Base-by-base conservation (phyloP, 2,329 filamentous ascomycete genomes). In the Sphaceloma murrayae region DNA sequence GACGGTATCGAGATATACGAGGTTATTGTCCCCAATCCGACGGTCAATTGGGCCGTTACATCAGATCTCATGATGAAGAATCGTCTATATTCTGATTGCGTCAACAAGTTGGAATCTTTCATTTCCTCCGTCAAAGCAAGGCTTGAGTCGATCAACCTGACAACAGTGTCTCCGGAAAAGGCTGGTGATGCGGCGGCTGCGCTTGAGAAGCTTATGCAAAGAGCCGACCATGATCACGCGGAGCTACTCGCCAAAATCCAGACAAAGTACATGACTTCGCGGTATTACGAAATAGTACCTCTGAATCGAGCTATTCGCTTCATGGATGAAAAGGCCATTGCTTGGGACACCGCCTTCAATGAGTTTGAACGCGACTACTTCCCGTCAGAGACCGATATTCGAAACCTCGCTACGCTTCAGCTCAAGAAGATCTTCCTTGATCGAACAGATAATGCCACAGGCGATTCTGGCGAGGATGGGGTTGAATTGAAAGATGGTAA, bases 41-140 rank as follows among this genome's bases (percentile, higher is more conserved):
- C 85, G 45, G 83, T 98, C 42, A 95, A 89, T 0, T 98, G 93
- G 89, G 96, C 95, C 61, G 91, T 98, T 18, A 89, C 94, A 53
- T 84, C 93, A 51, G 91, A 98, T 58, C 67, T 98, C 38, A 82
- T 75, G 52, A 73, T 98, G 54, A 94, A 94, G 62, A 98, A 98
- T 54, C 86, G 94, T 17, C 78, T 94, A 22, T 98, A 85, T 58
- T 72, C 70, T 16, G 82, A 80, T 57, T 83, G 82, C 49, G 85
- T 94, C 57, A 80, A 86, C 43, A 78, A 86, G 26, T 80, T 94
- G 66, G 79, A 78, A 51, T 79, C 80, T 16, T 98, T 95, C 65
- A 94, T 94, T 71, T 64, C 75, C 14, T 94, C 89, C 1, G 85
- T 98, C 43, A 85, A 82, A 57, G 75, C 79, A 8, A 77, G 91